phyloP scores from a whole-genome alignment of 352 stramenopile species.

The Discostella stelligera region DNA sequence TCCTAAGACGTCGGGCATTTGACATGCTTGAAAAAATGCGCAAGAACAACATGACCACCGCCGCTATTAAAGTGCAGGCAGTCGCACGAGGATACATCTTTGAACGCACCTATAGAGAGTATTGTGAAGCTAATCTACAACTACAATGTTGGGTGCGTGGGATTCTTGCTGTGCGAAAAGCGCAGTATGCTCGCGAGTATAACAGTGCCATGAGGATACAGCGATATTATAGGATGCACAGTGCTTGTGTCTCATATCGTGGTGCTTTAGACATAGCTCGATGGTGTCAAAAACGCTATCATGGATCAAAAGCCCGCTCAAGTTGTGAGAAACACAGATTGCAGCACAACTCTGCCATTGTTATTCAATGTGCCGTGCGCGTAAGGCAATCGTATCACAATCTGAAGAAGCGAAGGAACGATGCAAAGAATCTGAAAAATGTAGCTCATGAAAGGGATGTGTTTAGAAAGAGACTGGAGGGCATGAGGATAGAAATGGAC shows the following conservation, averaged over 20 bases:
- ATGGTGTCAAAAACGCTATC: constrained; percentile 51
- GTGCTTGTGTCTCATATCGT: constrained; percentile 17
- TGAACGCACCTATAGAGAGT: constrained; percentile 42
- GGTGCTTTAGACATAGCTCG: constrained; percentile 25
- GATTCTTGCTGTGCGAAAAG: constrained; percentile 33
- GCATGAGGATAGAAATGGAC: constrained; percentile 46
- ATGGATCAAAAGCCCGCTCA: constrained; percentile 42
- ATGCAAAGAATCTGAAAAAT: constrained; percentile 53
- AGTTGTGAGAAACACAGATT: constrained; percentile 38
- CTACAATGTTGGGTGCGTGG: constrained; percentile 50
- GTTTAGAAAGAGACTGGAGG: constrained; percentile 38
- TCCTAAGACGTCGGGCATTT: constrained; percentile 75
- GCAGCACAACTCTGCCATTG: constrained; percentile 21
- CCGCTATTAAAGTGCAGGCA: constrained; percentile 69
- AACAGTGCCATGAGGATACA: constrained; percentile 50
- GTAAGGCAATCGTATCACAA: constrained; percentile 18
- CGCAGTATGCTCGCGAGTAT: constrained; percentile 32
- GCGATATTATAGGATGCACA: constrained; percentile 32
- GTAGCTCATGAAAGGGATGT: constrained; percentile 50
- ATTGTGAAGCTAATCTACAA: constrained; percentile 33
- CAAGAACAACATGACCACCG: constrained; percentile 54
- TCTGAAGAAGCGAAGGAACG: constrained; percentile 40
- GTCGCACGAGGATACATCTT: constrained; percentile 75
- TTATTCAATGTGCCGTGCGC: constrained; percentile 54
- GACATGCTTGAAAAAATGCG: constrained; percentile 78